Percentiles rank a stretch among this genome's conserved stretches.
phyloP scores from a whole-genome alignment of 768 basidiomycete species.

The Amanita jacksonii region DNA sequence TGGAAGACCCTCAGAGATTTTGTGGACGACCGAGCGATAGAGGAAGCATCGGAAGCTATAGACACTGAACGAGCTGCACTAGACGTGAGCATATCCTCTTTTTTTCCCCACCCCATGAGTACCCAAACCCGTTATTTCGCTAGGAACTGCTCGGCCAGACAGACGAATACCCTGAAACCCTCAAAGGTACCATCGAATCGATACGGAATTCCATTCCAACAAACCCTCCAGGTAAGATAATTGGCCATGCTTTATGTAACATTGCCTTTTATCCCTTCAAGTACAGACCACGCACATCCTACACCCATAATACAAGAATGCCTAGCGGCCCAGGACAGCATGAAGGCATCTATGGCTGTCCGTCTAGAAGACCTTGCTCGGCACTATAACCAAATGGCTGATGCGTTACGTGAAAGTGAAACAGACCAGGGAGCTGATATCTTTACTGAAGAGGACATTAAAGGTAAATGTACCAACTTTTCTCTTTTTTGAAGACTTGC shows the following conservation, averaged over 20 bases:
- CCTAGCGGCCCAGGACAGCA: slow-evolving; percentile 45
- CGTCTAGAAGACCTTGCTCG: slow-evolving; percentile 61
- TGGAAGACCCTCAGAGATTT: slow-evolving; percentile 86
- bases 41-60: slow-evolving; percentile 63
- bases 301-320: slow-evolving; percentile 32
- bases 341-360: slow-evolving; percentile 58
- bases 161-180: slow-evolving; percentile 57
- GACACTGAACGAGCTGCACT: slow-evolving; percentile 59
- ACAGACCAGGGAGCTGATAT: slow-evolving; percentile 37
- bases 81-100: slow-evolving; percentile 41
- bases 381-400: slow-evolving; percentile 73
- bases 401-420: slow-evolving; percentile 57
- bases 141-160: slow-evolving; percentile 57
- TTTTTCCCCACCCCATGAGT: too few relatives aligned
- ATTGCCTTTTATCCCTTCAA: slow-evolving; percentile 1
- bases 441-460: slow-evolving; percentile 60
- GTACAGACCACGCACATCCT: slow-evolving; percentile 14
- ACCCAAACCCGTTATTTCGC: not conserved
- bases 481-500: not conserved
- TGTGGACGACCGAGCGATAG: slow-evolving; percentile 75
- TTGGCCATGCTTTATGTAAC: slow-evolving; percentile 7
- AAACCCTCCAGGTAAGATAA: slow-evolving; percentile 7
- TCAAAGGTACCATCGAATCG: slow-evolving; percentile 42
- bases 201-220: slow-evolving; percentile 46
- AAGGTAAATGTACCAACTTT: slow-evolving; percentile 29